Conservation (phyloP, 2,329 filamentous ascomycete species). For the Cytospora paraplurivora region DNA sequence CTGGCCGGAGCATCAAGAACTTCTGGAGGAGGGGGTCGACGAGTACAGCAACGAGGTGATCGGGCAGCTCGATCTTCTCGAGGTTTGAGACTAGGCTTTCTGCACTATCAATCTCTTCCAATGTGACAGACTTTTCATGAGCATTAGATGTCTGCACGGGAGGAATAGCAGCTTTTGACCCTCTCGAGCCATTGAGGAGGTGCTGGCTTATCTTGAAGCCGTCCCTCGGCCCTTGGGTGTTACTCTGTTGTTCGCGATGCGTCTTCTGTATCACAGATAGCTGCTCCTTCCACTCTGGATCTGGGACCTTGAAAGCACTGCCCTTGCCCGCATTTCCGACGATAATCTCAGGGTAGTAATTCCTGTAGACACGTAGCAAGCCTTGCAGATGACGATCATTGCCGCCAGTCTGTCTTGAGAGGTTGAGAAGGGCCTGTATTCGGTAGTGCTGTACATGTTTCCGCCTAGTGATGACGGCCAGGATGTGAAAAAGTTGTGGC, state of each 20-base stretch:
- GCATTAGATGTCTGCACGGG: constrained; percentile 74
- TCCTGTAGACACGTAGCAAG: constrained; percentile 80
- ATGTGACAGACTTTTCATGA: constrained; percentile 62
- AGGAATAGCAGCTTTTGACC: constrained; percentile 60
- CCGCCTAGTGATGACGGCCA: constrained; percentile 76
- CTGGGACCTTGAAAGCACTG: constrained; percentile 68
- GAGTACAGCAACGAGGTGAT: constrained; percentile 77
- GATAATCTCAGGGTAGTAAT: constrained; percentile 88
- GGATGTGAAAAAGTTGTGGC: constrained; percentile 70
- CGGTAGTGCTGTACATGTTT: constrained; percentile 83
- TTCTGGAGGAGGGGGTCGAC: constrained; percentile 79
- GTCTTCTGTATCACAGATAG: constrained; percentile 67
- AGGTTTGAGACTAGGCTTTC: constrained; percentile 70
- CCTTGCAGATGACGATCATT: constrained; percentile 76
- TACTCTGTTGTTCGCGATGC: constrained; percentile 51
- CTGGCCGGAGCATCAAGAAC: constrained; percentile 65
- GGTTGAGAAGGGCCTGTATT: constrained; percentile 69
- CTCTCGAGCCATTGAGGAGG: constrained; percentile 46
- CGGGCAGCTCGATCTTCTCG: constrained; percentile 78
- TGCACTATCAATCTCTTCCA: constrained; percentile 78
- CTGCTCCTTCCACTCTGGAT: constrained; percentile 71
- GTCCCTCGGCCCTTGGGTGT: constrained; percentile 44
- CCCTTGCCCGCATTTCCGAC: constrained; percentile 68
- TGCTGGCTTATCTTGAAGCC: constrained; percentile 67
- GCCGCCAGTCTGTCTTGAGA: constrained; percentile 59